Base-by-base conservation (phyloP, 495 filamentous ascomycete genomes). In the Podospora appendiculata region DNA sequence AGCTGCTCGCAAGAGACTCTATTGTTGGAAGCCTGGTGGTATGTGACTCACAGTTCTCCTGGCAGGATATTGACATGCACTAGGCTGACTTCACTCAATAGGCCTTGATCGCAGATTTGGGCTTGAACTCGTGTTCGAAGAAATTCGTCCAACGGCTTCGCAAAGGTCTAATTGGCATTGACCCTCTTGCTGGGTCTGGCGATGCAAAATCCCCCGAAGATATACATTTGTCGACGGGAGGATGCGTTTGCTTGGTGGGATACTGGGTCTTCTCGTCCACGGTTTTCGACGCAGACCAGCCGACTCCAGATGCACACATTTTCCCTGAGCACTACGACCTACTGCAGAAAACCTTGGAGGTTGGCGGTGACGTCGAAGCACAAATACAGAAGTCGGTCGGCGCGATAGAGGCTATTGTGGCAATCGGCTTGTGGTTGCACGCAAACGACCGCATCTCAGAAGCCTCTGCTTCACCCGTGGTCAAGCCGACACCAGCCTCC, bases 21-120 rank as follows among this genome's bases (percentile, higher is more conserved):
- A 80, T 87, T n/a, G 75, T 89, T 45, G 88, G 88, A 6, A 87
- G 90, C 59, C 73, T 95, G 42, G 80, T 82, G 49, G 86, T 89
- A 73, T 54, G 84, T 25, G 25, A 25, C 25, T 25, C 25, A 25
- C 25, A 25, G 25, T 25, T 2, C 25, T 25, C 25, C 25, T 25
- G 5, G 25, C 25, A 2, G 25, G 25, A 25, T 25, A 25, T 25
- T 5, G 25, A 5, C 25, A 25, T 34, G 4, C 32, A 62, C 56
- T 47, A 32, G 0, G 51, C 51, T 53, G 32, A 53, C 48, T 47
- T 39, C 38, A 33, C 49, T 51, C 50, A 13, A 18, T 48, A 88
- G 84, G 84, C 87, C 40, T 71, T 94, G 17, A 82, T 86, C 16
- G 78, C 79, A 45, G 89, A 95, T 62, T 74, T 89, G 19, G 81